phyloP scores from a whole-genome alignment of 108 stramenopile species.

The Conticribra weissflogii region DNA sequence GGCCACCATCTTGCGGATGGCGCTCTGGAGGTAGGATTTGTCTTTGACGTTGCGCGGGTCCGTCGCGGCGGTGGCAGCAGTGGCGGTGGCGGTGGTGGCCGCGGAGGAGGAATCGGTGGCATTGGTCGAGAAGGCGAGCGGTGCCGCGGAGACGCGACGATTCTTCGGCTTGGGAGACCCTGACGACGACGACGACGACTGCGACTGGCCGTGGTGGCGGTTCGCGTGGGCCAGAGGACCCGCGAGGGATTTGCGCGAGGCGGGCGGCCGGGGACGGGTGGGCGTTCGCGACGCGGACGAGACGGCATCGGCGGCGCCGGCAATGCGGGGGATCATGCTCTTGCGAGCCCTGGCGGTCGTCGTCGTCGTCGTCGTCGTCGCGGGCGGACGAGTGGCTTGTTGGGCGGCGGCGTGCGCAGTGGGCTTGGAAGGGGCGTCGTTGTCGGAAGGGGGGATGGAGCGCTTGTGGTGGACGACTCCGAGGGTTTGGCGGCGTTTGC shows the following conservation, averaged over 20 bases:
- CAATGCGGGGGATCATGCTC: slow-evolving; percentile 3
- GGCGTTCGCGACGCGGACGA: background rate
- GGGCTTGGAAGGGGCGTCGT: slow-evolving; percentile 6
- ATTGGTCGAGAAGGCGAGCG: too few relatives aligned
- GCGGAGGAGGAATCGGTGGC: too few relatives aligned
- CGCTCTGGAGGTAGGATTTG: slow-evolving; percentile 63
- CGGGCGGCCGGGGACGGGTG: background rate
- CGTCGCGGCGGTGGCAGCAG: slow-evolving; percentile 1
- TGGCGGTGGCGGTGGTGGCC: background rate
- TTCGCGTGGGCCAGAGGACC: slow-evolving; percentile 15
- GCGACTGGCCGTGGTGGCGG: slow-evolving; percentile 1
- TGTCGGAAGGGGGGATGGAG: slow-evolving; percentile 2
- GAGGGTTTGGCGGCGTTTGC: slow-evolving; percentile 47
- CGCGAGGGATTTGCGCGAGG: slow-evolving; percentile 24
- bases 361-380: background rate
- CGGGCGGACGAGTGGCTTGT: background rate
- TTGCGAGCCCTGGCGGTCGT: slow-evolving; percentile 15
- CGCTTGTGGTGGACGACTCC: slow-evolving; percentile 33
- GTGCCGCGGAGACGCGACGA: slow-evolving; percentile 39
- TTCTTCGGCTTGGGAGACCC: slow-evolving; percentile 18
- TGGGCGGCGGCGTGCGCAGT: slow-evolving; percentile 25
- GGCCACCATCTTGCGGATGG: slow-evolving; percentile 66
- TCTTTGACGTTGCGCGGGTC: slow-evolving; percentile 59
- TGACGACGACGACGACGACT: background rate
- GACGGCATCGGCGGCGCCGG: background rate